A percentile compares a stretch with the other conserved stretches of the same genome.
These are phyloP conservation scores for Kitagawia praeruptora DNA, from an alignment of 129 eudicot genomes.

Conservation along the genomic window DNA sequence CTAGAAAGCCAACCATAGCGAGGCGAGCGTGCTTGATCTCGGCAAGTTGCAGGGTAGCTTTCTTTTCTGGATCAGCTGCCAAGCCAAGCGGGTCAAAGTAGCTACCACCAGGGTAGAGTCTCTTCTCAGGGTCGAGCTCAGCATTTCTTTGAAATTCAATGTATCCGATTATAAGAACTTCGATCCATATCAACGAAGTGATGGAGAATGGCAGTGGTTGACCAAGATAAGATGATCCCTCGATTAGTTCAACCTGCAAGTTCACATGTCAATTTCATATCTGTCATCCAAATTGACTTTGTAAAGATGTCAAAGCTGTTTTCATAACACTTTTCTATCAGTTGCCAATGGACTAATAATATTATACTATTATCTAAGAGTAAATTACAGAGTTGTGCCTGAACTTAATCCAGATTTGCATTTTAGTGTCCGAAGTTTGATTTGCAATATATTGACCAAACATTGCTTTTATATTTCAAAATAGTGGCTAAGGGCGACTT, in stretches of 20 bases:
- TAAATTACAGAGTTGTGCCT: too few species aligned
- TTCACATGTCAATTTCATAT: not conserved
- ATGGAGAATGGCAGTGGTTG: constrained; percentile 95
- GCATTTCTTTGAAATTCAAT: constrained; percentile 93
- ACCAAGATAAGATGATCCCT: constrained; percentile 86
- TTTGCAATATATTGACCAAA: too few species aligned
- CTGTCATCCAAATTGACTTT: too few species aligned
- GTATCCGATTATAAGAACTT: constrained; percentile 74
- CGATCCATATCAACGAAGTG: constrained; percentile 76
- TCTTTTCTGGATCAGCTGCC: constrained; percentile 92
- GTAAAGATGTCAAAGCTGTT: too few species aligned
- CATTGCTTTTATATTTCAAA: too few species aligned
- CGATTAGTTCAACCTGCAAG: constrained; percentile 81
- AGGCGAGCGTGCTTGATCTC: constrained; percentile 98
- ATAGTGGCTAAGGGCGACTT: too few species aligned
- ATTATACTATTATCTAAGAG: too few species aligned
- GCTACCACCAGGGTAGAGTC: constrained; percentile 82
- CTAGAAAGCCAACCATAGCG: constrained; percentile 93
- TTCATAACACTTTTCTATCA: too few species aligned
- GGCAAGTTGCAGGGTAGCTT: constrained; percentile 71
- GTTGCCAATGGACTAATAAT: too few species aligned
- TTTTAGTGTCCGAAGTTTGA: too few species aligned
- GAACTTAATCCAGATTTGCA: too few species aligned
- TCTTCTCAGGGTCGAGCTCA: constrained; percentile 87
- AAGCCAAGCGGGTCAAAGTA: constrained; percentile 77